These are phyloP conservation scores for Penicillium taxi DNA, from an alignment of 495 filamentous ascomycete species.

Conservation along the genomic window DNA sequence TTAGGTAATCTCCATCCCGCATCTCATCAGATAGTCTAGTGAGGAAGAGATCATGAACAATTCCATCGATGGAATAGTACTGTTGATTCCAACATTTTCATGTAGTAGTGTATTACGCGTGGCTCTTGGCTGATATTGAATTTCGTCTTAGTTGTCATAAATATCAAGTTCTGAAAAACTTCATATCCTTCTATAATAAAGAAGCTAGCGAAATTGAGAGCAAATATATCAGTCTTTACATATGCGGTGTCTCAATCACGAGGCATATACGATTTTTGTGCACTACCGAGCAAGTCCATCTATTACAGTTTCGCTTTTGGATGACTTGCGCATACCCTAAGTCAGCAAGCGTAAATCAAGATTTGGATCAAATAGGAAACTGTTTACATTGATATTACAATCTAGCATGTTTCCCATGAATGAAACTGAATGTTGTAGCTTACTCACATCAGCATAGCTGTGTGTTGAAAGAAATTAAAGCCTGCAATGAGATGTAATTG, in stretches of 20 bases:
- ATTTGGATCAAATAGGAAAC: slow-evolving; percentile 15
- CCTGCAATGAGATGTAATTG: slow-evolving; percentile 6
- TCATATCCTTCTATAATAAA: slow-evolving; percentile 12
- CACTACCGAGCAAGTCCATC: slow-evolving; percentile 14
- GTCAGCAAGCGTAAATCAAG: slow-evolving; percentile 10
- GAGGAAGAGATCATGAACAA: slow-evolving; percentile 5
- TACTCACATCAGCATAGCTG: slow-evolving; percentile 14
- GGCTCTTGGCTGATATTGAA: neutral
- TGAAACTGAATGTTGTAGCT: slow-evolving; percentile 15
- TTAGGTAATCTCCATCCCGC: no score
- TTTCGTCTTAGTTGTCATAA: slow-evolving; percentile 6
- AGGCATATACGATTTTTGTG: slow-evolving; percentile 17
- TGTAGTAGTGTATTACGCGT: slow-evolving; percentile 4
- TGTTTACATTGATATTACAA: slow-evolving; percentile 15
- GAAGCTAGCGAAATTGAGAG: slow-evolving; percentile 16
- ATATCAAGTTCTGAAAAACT: slow-evolving; percentile 16
- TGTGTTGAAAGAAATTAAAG: slow-evolving; percentile 3
- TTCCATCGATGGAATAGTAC: slow-evolving; percentile 2
- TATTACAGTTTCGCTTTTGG: slow-evolving; percentile 2
- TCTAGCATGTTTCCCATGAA: slow-evolving; percentile 13
- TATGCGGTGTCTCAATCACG: slow-evolving; percentile 3
- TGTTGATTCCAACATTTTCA: slow-evolving; percentile 10
- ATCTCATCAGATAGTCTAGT: no score
- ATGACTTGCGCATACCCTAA: slow-evolving; percentile 14
- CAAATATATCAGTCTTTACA: slow-evolving; percentile 19